Conservation (phyloP, 768 basidiomycete genomes). For the Boletales sp. region DNA sequence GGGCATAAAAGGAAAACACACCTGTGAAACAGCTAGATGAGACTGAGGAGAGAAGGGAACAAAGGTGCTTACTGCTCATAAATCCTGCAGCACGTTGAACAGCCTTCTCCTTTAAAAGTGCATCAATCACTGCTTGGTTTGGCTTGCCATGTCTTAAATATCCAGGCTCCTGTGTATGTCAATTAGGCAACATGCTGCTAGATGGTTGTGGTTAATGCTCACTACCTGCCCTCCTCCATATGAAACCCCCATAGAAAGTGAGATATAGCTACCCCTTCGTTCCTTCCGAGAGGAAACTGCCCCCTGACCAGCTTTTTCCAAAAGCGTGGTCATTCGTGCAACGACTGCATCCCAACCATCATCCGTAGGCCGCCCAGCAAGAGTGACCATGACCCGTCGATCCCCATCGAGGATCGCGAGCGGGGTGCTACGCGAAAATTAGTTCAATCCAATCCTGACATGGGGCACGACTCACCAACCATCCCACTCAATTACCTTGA, state of each 20-base stretch:
- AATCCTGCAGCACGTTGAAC: slow-evolving; percentile 18
- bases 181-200: not conserved
- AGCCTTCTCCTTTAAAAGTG: not conserved
- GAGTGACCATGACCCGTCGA: not conserved
- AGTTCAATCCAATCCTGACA: too few relatives aligned
- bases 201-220: not conserved
- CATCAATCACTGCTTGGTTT: too few relatives aligned
- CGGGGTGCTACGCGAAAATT: too few relatives aligned
- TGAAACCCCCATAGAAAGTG: slow-evolving; percentile 16
- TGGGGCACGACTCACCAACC: too few relatives aligned
- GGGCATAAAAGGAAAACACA: slow-evolving; percentile 19
- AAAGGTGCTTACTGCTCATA: slow-evolving; percentile 10
- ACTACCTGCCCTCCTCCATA: slow-evolving; percentile 28
- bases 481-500: too few relatives aligned
- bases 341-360: too few relatives aligned
- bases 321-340: too few relatives aligned
- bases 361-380: too few relatives aligned
- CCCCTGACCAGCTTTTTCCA: not conserved
- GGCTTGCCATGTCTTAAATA: not conserved
- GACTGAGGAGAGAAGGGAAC: not conserved
- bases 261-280: not conserved
- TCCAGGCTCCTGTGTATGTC: not conserved
- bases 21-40: slow-evolving; percentile 1
- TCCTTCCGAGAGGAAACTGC: too few relatives aligned
- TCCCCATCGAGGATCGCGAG: too few relatives aligned